Base-by-base conservation (phyloP, 1,139 yeast species). In the Candida tunisiensis region DNA sequence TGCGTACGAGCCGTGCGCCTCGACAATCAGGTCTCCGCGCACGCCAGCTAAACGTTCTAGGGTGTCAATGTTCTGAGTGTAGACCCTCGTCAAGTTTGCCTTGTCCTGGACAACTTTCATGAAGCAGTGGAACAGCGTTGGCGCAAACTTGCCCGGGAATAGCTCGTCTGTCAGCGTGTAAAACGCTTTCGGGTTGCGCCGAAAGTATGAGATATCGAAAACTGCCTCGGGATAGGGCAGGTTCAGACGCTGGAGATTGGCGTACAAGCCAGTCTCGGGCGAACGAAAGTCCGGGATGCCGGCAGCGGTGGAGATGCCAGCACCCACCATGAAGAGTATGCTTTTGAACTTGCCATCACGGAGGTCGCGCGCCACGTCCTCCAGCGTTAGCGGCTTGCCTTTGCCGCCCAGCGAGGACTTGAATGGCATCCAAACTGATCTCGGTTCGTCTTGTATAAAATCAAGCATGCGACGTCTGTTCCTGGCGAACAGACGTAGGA, bases 261-360 rank as follows among this genome's bases (percentile, higher is more conserved):
- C 69, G 43, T 85, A 85, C 6, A 85, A 60, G 0, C 98, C 98
- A 0, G 96, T 85, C 27, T 72, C 66, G 1, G 96, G 95, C 12
- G 92, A 73, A 38, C 96, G 60, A 47, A 88, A 88, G 46, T 88
- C 96, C 0, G 96, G 98, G 25, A 85, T 85, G 1, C 96, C 96
- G 19, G 93, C 85, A 2, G 77, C 61, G 0, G 96, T 85, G 4
- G 94, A 80, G 25, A 82, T 72, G 1, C 98, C 98, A 0, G 98
- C 98, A 1, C 96, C 96, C 9, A 46, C 57, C 51, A 54, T 41
- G 36, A 53, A 52, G 3, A 51, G 45, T n/a, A 53, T 44, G 11
- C 48, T 49, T 16, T 35, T 35, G 31, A 39, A 46, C 24, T 39
- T 28, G 12, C 45, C 44, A 5, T 36, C 25, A 12, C 31, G 36